Evolutionary conservation across 192 early-diverging fungal genomes (phyloP).

Genomic region (Thamnidium elegans): DNA sequence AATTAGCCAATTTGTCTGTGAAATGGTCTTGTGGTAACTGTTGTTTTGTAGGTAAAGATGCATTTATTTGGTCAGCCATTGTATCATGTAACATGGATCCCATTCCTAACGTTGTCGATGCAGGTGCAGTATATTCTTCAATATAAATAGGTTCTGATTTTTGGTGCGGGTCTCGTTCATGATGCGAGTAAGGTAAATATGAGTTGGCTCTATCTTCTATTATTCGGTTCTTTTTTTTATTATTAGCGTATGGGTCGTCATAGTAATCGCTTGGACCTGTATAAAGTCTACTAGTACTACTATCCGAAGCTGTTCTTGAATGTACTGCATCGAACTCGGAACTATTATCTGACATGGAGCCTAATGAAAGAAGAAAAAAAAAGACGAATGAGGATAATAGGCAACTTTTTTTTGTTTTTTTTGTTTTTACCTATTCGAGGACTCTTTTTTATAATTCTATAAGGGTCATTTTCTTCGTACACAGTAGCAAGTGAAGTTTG

Average conservation of each 20-base stretch:
- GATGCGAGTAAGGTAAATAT: conserved; percentile 26
- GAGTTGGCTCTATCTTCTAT: conserved; percentile 16
- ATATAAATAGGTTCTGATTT: conserved; percentile 17
- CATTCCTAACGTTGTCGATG: background rate
- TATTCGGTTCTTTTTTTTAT: conserved; percentile 3
- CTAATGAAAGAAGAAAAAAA: background rate
- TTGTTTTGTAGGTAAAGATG: background rate
- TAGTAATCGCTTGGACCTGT: background rate
- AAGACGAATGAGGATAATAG: background rate
- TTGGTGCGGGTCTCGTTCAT: conserved; percentile 9
- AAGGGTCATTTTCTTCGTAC: conserved; percentile 25
- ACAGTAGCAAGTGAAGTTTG: conserved; percentile 2
- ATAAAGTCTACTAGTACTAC: conserved; percentile 14
- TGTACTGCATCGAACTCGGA: conserved; percentile 1
- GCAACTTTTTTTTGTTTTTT: background rate
- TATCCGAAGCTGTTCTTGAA: conserved; percentile 9
- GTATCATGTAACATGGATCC: conserved; percentile 13
- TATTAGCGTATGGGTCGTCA: conserved; percentile 16
- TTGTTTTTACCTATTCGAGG: conserved; percentile 17
- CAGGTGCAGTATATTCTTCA: conserved; percentile 12
- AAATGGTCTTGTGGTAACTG: background rate
- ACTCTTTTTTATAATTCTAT: conserved; percentile 18
- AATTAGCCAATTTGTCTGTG: too few relatives aligned
- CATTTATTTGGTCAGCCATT: background rate
- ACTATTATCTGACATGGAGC: conserved; percentile 4